These are phyloP conservation scores for Cutaneotrichosporon cyanovorans DNA, from an alignment of 1,284 basidiomycete genomes.

Conservation along the genomic window DNA sequence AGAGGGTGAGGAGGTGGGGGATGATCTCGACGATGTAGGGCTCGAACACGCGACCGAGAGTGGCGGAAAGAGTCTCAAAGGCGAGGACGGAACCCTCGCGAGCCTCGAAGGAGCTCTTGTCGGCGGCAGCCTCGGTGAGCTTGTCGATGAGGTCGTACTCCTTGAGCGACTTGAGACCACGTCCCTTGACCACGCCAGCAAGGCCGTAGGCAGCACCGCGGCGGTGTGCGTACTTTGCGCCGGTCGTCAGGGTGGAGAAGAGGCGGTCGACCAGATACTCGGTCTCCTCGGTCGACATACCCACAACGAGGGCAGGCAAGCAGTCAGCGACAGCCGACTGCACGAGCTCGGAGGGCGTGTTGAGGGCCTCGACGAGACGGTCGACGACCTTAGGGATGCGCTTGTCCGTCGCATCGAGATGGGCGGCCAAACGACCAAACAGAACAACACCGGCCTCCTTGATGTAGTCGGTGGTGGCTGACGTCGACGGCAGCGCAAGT, in stretches of 20 bases:
- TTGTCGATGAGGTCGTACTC: constrained; percentile 72
- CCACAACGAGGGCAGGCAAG: constrained; percentile 74
- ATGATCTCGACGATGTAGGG: constrained; percentile 84
- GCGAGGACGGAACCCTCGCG: constrained; percentile 94
- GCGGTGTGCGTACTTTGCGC: constrained; percentile 80
- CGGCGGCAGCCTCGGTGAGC: constrained; percentile 70
- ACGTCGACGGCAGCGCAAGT: constrained; percentile 58
- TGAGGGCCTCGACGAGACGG: constrained; percentile 81
- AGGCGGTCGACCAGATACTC: constrained; percentile 66
- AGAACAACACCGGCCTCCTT: constrained; percentile 93
- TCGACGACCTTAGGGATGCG: constrained; percentile 80
- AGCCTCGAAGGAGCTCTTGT: constrained; percentile 79
- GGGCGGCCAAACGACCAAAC: constrained; percentile 85
- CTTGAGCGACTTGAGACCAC: constrained; percentile 77
- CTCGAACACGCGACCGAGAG: constrained; percentile 79
- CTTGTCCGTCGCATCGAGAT: constrained; percentile 67
- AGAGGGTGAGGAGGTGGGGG: constrained; percentile 75
- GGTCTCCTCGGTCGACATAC: constrained; percentile 60
- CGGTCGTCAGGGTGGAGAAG: constrained; percentile 66
- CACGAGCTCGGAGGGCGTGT: constrained; percentile 92
- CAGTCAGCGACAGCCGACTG: constrained; percentile 95
- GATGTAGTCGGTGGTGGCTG: constrained; percentile 73
- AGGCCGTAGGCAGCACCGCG: constrained; percentile 94
- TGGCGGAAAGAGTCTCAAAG: constrained; percentile 81
- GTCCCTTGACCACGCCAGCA: constrained; percentile 84